Evolutionary conservation across 495 filamentous ascomycete genomes (phyloP).

Genomic region (Penicillium cosmopolitanum): DNA sequence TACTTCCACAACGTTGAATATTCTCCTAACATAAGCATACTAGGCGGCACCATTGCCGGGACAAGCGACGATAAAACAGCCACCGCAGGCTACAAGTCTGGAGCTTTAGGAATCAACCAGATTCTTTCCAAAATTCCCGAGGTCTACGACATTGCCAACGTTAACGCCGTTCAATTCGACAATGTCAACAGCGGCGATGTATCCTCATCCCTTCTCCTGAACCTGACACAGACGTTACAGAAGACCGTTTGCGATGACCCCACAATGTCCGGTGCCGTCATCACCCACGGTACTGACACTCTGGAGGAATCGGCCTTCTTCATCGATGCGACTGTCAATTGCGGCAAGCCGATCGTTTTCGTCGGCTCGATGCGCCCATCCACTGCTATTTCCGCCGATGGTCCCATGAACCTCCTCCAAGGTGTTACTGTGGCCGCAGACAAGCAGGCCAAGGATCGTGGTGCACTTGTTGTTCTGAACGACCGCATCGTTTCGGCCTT

Average conservation of each 20-base stretch:
- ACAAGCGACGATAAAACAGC: slow-evolving; percentile 44
- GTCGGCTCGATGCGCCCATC: slow-evolving; percentile 56
- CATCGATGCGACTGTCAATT: slow-evolving; percentile 49
- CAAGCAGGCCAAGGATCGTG: slow-evolving; percentile 37
- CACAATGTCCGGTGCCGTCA: slow-evolving; percentile 46
- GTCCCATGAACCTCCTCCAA: slow-evolving; percentile 53
- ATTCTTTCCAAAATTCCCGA: slow-evolving; percentile 47
- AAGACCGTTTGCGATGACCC: slow-evolving; percentile 44
- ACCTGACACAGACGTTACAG: slow-evolving; percentile 45
- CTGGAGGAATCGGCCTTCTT: slow-evolving; percentile 57
- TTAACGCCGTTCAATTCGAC: slow-evolving; percentile 48
- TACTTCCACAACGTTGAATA: too few relatives aligned
- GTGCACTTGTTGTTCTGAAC: slow-evolving; percentile 54
- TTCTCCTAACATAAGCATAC: background rate
- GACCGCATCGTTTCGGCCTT: slow-evolving; percentile 52
- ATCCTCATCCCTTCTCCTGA: slow-evolving; percentile 46
- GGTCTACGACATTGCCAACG: slow-evolving; percentile 50
- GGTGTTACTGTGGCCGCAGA: slow-evolving; percentile 49
- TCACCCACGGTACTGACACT: slow-evolving; percentile 57
- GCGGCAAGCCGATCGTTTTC: slow-evolving; percentile 50
- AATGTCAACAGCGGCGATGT: slow-evolving; percentile 44
- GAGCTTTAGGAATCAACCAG: slow-evolving; percentile 43
- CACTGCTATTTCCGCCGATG: slow-evolving; percentile 54
- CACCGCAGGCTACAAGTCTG: slow-evolving; percentile 51
- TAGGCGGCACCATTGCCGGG: slow-evolving; percentile 53